Base-by-base conservation (phyloP, 2,329 filamentous ascomycete genomes). In the Colletotrichum sp. region DNA sequence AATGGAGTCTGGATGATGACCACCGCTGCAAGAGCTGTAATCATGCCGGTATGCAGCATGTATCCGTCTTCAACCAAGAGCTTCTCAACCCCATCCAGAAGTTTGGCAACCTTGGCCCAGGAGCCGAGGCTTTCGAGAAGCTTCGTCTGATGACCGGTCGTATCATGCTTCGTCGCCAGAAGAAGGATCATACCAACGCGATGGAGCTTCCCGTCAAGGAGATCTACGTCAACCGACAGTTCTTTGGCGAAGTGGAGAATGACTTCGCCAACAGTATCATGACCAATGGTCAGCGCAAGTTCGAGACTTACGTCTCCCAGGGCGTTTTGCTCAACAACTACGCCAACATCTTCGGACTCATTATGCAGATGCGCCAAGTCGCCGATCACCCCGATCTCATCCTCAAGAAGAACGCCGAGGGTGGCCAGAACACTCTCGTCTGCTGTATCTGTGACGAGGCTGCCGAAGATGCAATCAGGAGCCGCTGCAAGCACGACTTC, bases 301-400 rank as follows among this genome's bases (percentile, higher is more conserved):
- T 98, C 77, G 95, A 98, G 80, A 98, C 96, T 0, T 99, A 98
- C 77, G 97, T 98, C 47, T 93, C 95, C 21, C 94, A 95, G 76
- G 96, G 95, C 86, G 96, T 98, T 24, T 91, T 99, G 83, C 90
- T 99, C 75, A 95, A 98, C 87, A 98, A 98, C 81, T 98, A 98
- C 78, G 97, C 97, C 86, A 99, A 99, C 82, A 98, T 99, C 77
- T 99, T 99, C 79, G 96, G 96, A 80, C 89, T 99, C 69, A 98
- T 99, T 80, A 98, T 98, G 95, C 96, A 98, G 83, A 98, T 99
- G 96, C 93, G 97, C 69, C 97, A 99, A 85, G 95, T 98, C 31
- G 95, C 97, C 9, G 97, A 99, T 77, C 97, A 99, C 81, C 97
- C 97, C 0, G 97, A 99, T 84, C 85, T 99, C 43, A 94, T 99